These are phyloP conservation scores for Daedalea quercina DNA, from an alignment of 768 basidiomycete genomes.

Conservation along the genomic window DNA sequence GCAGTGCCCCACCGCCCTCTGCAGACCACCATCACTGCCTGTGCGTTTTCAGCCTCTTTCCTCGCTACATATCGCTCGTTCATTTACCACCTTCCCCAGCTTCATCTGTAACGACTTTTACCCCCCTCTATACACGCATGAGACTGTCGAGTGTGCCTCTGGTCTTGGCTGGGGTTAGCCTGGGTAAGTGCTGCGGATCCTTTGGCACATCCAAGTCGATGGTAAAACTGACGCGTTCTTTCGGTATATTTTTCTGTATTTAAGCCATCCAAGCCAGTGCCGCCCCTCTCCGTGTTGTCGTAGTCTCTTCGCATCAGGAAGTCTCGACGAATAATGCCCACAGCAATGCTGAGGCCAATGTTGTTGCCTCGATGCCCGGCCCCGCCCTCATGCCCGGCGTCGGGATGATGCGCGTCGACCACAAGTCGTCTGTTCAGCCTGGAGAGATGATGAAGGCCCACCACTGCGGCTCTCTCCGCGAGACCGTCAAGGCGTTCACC, in stretches of 20 bases:
- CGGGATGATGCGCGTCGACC: constrained; percentile 7
- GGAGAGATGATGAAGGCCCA: background rate
- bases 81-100: background rate
- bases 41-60: no score
- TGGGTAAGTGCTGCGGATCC: constrained; percentile 9
- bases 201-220: no score
- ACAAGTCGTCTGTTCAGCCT: background rate
- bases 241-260: background rate
- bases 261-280: constrained; percentile 33
- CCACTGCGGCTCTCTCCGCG: constrained; percentile 30
- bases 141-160: background rate
- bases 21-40: no score
- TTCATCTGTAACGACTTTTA: background rate
- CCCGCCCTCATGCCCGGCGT: constrained; percentile 2
- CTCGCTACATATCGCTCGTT: no score
- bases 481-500: constrained; percentile 45
- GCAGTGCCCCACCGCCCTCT: no score
- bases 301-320: constrained; percentile 24
- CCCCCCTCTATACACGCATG: background rate
- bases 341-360: constrained; percentile 1
- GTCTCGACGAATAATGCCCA: constrained; percentile 20
- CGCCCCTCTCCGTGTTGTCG: constrained; percentile 29
- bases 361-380: constrained; percentile 5
- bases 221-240: background rate
- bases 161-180: constrained; percentile 7